phyloP scores from a whole-genome alignment of 2,329 filamentous ascomycete genomes.

The Aspergillus viridinutans region DNA sequence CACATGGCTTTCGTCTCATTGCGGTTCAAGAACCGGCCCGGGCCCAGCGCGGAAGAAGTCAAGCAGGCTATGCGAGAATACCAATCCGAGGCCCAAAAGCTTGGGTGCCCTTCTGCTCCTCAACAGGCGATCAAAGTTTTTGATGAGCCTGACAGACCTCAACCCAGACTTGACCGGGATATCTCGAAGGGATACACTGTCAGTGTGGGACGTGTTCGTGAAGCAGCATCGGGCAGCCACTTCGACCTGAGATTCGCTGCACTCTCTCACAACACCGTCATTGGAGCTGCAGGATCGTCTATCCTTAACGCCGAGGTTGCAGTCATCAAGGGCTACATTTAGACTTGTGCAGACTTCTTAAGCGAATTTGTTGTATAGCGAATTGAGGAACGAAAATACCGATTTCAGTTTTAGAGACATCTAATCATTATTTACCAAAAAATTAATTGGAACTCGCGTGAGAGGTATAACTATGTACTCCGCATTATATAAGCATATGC shows the following conservation, averaged over 20 bases:
- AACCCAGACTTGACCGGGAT: conserved; percentile 85
- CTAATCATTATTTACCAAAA: too few relatives aligned
- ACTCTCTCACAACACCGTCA: conserved; percentile 85
- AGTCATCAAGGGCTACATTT: conserved; percentile 81
- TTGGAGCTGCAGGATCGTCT: conserved; percentile 92
- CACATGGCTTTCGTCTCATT: conserved; percentile 94
- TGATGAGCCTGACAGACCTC: conserved; percentile 84
- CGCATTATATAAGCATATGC: background rate
- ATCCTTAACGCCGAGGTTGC: conserved; percentile 93
- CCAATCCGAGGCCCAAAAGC: conserved; percentile 70
- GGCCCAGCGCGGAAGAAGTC: conserved; percentile 71
- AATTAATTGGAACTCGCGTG: background rate
- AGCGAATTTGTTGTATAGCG: conserved; percentile 8
- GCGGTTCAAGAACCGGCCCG: conserved; percentile 69
- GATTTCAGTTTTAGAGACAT: background rate
- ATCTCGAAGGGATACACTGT: conserved; percentile 83
- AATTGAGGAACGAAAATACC: conserved; percentile 13
- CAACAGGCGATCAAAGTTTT: conserved; percentile 77
- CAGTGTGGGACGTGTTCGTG: conserved; percentile 79
- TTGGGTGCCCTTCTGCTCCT: conserved; percentile 86
- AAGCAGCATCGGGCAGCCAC: conserved; percentile 74
- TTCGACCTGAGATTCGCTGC: conserved; percentile 96
- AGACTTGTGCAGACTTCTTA: conserved; percentile 20
- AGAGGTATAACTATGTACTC: background rate
- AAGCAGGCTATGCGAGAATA: conserved; percentile 76